A percentile compares a stretch with the other conserved stretches of the same genome.
Conservation (phyloP, 176 grass and related monocot species). For the Typha latifolia region DNA sequence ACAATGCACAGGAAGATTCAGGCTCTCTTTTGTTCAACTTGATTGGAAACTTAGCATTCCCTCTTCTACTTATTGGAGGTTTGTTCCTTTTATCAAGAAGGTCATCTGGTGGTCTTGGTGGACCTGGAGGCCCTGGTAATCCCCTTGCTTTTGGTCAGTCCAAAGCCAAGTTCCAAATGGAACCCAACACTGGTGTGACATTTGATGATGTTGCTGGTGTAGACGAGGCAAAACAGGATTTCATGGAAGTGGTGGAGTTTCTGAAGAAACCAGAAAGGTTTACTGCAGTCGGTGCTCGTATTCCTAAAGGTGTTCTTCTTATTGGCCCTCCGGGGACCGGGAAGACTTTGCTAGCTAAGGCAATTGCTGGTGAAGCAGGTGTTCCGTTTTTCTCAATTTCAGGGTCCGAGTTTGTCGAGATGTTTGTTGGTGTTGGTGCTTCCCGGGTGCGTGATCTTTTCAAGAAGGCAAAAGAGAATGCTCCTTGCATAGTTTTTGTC, state of each 20-base stretch:
- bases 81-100: constrained; percentile 85
- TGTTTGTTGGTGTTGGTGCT: constrained; percentile 98
- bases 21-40: constrained; percentile 83
- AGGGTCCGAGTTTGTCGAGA: constrained; percentile 95
- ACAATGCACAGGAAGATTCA: constrained; percentile 89
- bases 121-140: constrained; percentile 78
- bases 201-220: constrained; percentile 97
- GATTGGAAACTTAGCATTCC: constrained; percentile 91
- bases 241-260: constrained; percentile 98
- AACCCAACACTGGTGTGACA: constrained; percentile 93
- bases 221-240: constrained; percentile 90
- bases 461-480: constrained; percentile 98
- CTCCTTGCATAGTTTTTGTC: constrained; percentile 95
- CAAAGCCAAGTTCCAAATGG: constrained; percentile 98
- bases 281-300: constrained; percentile 92
- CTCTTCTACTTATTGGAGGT: constrained; percentile 89
- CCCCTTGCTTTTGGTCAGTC: constrained; percentile 89
- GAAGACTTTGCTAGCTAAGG: constrained; percentile 95
- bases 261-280: constrained; percentile 96
- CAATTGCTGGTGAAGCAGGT: constrained; percentile 93
- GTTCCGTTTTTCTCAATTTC: constrained; percentile 99
- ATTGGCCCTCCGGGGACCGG: constrained; percentile 92
- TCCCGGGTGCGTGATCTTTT: constrained; percentile 94
- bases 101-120: constrained; percentile 75
- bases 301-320: constrained; percentile 97